Base-by-base conservation (phyloP, 148 eudicot genomes). In the Rhododendron ovatum region DNA sequence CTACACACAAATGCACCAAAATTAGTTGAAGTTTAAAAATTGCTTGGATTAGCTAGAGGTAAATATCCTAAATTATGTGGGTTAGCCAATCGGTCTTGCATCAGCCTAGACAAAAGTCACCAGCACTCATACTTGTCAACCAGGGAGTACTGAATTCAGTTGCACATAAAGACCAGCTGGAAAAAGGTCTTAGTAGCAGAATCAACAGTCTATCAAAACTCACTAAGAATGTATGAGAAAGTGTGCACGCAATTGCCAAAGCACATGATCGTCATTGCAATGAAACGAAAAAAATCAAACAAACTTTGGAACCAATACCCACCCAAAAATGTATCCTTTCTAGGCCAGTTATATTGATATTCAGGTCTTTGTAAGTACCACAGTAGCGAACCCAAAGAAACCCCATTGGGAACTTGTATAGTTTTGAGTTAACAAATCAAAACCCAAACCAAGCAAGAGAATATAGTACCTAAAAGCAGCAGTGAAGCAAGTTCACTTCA, bases 311-410 rank as follows among this genome's bases (percentile, higher is more conserved):
- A 67, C 20, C 57, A 82, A 67, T 76, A 91, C 95, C 87, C 83
- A 95, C 99, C 98, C 69, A 95, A 86, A 77, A 81, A 88, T 50
- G 91, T 77, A 90, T 97, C 99, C 89, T 95, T 97, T 73, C 99
- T 98, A 61, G 99, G 98, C 91, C 92, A 95, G 48, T 90, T 24
- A 97, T 91, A 86, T 95, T 93, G 76, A 97, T 86, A 79, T 93
- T 91, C 90, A 97, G 83, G 90, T 89, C 89, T 88, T 93, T 97
- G 90, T 95, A 97, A 82, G 82, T 84, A 35, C 99, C 99, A 89
- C 86, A 89, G 89, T 92, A 94, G 12, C 98, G 91, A 88, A 95
- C 94, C 99, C 99, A 97, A 67, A 98, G 99, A 67, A 95, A 96
- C 55, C 95, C 99, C 87, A 93, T 89, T 0, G 99, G 96, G 78